These are phyloP conservation scores for Plasmodium fragile DNA, from an alignment of 169 alveolate genomes.

Conservation along the genomic window DNA sequence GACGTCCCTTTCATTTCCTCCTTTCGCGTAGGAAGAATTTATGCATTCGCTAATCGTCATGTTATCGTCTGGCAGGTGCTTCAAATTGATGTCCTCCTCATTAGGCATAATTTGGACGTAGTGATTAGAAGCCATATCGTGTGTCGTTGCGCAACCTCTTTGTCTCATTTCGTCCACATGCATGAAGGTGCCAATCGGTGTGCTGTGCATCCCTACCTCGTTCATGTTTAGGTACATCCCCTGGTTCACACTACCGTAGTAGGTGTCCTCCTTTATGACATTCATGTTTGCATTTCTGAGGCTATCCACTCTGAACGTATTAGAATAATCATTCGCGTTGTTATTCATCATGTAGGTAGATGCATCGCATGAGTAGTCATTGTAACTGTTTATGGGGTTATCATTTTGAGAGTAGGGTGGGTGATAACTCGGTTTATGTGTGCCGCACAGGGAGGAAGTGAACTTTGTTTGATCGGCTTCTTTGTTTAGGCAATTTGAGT, in stretches of 20 bases:
- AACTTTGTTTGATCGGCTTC: not conserved
- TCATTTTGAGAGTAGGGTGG: not conserved
- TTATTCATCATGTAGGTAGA: conserved; percentile 13
- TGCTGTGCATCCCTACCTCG: not conserved
- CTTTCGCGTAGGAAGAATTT: not conserved
- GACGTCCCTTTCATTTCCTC: not conserved
- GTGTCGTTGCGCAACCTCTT: not conserved
- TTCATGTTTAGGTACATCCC: conserved; percentile 1
- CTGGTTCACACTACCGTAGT: conserved; percentile 2
- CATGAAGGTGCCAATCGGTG: conserved; percentile 1
- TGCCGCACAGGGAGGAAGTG: not conserved
- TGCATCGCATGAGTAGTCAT: not conserved
- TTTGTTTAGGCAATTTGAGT: not conserved
- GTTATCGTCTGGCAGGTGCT: conserved; percentile 30
- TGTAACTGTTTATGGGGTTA: not conserved
- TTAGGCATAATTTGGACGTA: not conserved
- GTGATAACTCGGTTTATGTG: not conserved
- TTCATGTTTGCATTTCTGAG: not conserved
- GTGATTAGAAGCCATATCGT: not conserved
- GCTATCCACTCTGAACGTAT: not conserved
- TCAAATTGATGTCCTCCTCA: not conserved
- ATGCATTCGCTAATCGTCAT: conserved; percentile 16
- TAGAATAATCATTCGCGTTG: not conserved
- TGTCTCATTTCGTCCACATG: not conserved
- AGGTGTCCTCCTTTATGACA: not conserved